Conservation (phyloP, 345 rosid species). For the Orychophragmus violaceus region DNA sequence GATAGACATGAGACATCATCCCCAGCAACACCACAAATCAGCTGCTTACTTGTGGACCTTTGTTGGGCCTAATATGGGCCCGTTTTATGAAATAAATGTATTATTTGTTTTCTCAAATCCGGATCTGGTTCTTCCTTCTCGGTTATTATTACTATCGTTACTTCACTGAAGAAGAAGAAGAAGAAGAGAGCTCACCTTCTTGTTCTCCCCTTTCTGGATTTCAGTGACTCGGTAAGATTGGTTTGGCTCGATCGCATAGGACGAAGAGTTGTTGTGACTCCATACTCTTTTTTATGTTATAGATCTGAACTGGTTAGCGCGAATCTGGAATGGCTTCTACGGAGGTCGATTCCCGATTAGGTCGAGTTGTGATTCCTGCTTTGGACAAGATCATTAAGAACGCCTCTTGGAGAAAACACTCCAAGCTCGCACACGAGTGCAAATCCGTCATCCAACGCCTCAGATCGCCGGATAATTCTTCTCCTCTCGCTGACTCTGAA, state of each 20-base stretch:
- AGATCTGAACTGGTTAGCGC: constrained; percentile 37
- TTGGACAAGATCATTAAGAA: constrained; percentile 83
- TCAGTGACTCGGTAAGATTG: neutral
- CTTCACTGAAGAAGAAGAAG: neutral
- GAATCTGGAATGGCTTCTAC: constrained; percentile 97
- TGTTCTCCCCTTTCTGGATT: neutral
- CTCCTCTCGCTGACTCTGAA: constrained; percentile 36
- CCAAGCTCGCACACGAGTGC: constrained; percentile 90
- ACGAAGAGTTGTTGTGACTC: too few relatives aligned
- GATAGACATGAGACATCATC: constrained; percentile 4
- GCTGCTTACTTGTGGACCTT: neutral
- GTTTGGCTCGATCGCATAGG: neutral
- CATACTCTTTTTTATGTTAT: neutral
- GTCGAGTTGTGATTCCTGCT: constrained; percentile 65
- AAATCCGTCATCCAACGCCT: constrained; percentile 74
- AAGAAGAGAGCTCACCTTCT: neutral
- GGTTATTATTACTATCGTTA: neutral
- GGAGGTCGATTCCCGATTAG: constrained; percentile 98
- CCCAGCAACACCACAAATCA: neutral
- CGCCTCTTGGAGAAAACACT: constrained; percentile 98
- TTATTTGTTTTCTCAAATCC: too few relatives aligned
- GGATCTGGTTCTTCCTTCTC: constrained; percentile 19
- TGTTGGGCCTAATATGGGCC: neutral
- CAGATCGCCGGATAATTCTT: constrained; percentile 37
- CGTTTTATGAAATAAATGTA: too few relatives aligned